phyloP scores from a whole-genome alignment of 768 basidiomycete genomes.

The Pleurotus ostreatus region DNA sequence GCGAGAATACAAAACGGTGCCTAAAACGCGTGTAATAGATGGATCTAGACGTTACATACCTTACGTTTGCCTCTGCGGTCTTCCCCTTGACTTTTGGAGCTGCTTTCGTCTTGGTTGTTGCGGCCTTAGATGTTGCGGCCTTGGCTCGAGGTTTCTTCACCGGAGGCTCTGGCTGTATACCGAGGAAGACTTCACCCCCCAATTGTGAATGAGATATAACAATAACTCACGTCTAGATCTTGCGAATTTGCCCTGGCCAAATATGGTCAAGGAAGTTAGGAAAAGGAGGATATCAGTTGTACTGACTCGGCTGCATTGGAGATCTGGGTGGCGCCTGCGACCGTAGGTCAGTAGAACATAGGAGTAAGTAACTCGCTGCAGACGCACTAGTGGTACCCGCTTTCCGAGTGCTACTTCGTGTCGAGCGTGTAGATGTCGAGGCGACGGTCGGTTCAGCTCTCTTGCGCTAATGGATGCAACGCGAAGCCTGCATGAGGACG shows the following conservation, averaged over 20 bases:
- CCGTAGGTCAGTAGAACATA: conserved; percentile 12
- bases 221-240: not conserved
- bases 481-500: no score
- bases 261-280: no score
- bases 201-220: no score
- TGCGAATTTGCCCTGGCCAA: not conserved
- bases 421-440: conserved; percentile 37
- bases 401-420: conserved; percentile 40
- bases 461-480: conserved; percentile 45
- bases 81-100: conserved; percentile 4
- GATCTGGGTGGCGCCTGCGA: conserved; percentile 21
- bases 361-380: not conserved
- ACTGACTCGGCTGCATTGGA: conserved; percentile 11
- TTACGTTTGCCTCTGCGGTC: not conserved
- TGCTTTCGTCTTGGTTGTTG: not conserved
- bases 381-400: conserved; percentile 14
- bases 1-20: no score
- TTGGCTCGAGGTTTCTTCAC: conserved; percentile 39
- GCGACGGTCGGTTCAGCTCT: conserved; percentile 32
- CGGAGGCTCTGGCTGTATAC: conserved; percentile 21
- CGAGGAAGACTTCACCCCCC: no score
- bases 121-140: conserved; percentile 15
- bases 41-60: not conserved
- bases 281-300: not conserved
- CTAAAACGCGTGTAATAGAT: not conserved